A percentile compares a stretch with the other conserved stretches of the same genome.
Conservation (phyloP, 2,329 filamentous ascomycete genomes). For the Tolypocladium inflatum region DNA sequence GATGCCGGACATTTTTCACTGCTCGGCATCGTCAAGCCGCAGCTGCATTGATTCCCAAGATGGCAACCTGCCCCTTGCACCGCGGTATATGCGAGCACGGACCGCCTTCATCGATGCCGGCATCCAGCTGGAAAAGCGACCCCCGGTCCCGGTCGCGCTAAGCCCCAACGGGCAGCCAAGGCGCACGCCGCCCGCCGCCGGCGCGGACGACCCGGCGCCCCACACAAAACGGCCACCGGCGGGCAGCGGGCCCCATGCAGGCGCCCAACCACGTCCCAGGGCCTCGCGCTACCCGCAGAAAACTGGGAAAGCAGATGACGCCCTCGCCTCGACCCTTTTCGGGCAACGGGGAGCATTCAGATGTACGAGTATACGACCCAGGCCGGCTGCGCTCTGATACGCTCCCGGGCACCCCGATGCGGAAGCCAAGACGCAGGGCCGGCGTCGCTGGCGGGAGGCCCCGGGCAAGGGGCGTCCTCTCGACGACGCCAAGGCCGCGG, state of each 20-base stretch:
- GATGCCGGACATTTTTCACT: too few species aligned
- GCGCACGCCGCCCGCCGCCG: not conserved
- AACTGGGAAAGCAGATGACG: not conserved
- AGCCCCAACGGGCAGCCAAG: not conserved
- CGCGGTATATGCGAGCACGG: not conserved
- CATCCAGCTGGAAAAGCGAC: not conserved
- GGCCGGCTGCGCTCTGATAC: not conserved
- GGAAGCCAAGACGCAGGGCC: not conserved
- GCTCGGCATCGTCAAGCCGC: too few species aligned
- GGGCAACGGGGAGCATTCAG: not conserved
- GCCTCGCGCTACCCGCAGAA: not conserved
- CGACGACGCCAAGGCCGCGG: not conserved
- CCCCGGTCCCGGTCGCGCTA: not conserved
- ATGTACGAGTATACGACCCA: too few species aligned
- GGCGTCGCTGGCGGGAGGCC: not conserved
- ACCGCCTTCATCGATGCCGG: not conserved
- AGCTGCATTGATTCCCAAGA: too few species aligned
- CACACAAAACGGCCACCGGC: not conserved
- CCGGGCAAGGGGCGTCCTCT: not conserved
- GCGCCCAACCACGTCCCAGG: not conserved
- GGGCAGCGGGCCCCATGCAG: not conserved
- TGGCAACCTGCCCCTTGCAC: too few species aligned
- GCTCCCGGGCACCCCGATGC: not conserved
- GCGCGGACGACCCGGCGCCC: not conserved
- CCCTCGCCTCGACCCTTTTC: not conserved